A percentile compares a stretch with the other conserved stretches of the same genome.
Evolutionary conservation across 1,284 basidiomycete species (phyloP).

Genomic region (Inonotus hispidus): DNA sequence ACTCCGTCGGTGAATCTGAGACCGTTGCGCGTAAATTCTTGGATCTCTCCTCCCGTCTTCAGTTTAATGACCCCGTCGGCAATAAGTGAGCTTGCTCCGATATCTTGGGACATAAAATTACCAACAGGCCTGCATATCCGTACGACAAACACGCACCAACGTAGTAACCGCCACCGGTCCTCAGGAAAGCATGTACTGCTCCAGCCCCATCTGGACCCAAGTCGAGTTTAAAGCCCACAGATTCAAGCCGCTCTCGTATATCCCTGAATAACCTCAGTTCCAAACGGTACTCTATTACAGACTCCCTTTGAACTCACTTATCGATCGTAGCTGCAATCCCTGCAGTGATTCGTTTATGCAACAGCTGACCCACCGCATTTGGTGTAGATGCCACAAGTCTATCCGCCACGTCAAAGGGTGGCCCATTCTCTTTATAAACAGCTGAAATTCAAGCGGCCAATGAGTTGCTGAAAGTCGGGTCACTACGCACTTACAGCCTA

Average conservation of each 20-base stretch:
- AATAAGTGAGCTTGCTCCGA: conserved; percentile 36
- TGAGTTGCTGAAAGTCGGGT: not conserved
- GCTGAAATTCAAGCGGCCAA: conserved; percentile 17
- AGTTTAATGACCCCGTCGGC: conserved; percentile 41
- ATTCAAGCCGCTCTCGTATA: conserved; percentile 35
- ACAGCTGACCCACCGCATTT: conserved; percentile 27
- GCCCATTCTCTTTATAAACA: conserved; percentile 30
- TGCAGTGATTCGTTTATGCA: conserved; percentile 28
- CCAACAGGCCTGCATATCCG: not conserved
- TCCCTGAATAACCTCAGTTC: too few species aligned
- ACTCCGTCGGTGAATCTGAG: conserved; percentile 40
- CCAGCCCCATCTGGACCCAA: conserved; percentile 35
- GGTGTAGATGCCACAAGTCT: conserved; percentile 29
- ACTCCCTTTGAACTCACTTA: conserved; percentile 2
- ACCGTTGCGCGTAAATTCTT: conserved; percentile 30
- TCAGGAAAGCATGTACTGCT: conserved; percentile 30
- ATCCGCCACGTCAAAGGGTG: conserved; percentile 30
- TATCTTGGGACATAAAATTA: conserved; percentile 23
- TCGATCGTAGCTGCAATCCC: conserved; percentile 23
- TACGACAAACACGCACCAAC: conserved; percentile 25
- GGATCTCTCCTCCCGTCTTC: conserved; percentile 36
- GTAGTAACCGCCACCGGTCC: conserved; percentile 40
- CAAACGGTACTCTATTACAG: too few species aligned
- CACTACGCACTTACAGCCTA: not conserved
- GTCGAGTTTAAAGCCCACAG: conserved; percentile 41